Percentiles rank a stretch among this genome's conserved stretches.
Evolutionary conservation across 192 early-diverging fungal species (phyloP).

Genomic region (Linnemannia hyalina): DNA sequence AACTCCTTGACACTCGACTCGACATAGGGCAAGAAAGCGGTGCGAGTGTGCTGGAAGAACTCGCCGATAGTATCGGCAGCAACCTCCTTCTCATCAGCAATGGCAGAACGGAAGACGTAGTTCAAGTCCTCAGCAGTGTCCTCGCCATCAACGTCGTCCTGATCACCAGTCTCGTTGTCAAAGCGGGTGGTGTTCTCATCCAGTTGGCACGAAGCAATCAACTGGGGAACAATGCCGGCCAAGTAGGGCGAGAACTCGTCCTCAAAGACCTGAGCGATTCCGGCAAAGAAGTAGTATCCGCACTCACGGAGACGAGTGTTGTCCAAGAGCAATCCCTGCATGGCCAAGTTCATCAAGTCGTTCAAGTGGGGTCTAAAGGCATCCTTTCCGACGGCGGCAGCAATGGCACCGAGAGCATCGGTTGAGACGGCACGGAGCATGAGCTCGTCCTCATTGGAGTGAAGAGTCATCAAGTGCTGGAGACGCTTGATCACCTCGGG

Average conservation of each 20-base stretch:
- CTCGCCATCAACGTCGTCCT: slow-evolving; percentile 61
- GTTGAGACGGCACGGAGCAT: slow-evolving; percentile 89
- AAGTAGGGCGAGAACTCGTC: slow-evolving; percentile 88
- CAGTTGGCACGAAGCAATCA: slow-evolving; percentile 83
- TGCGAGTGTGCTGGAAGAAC: slow-evolving; percentile 81
- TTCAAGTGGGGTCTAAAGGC: slow-evolving; percentile 84
- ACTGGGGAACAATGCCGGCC: slow-evolving; percentile 80
- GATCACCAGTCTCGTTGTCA: slow-evolving; percentile 44
- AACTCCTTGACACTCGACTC: slow-evolving; percentile 78
- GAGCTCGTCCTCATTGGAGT: slow-evolving; percentile 76
- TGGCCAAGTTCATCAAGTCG: slow-evolving; percentile 79
- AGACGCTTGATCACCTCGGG: slow-evolving; percentile 75
- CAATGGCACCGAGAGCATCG: slow-evolving; percentile 88
- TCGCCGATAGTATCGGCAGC: slow-evolving; percentile 91
- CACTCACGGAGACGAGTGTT: slow-evolving; percentile 85
- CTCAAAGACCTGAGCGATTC: slow-evolving; percentile 83
- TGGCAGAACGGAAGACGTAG: slow-evolving; percentile 77
- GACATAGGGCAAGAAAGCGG: slow-evolving; percentile 88
- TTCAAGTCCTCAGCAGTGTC: slow-evolving; percentile 68
- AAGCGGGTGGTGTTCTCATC: slow-evolving; percentile 70
- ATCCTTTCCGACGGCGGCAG: slow-evolving; percentile 89
- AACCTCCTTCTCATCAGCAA: slow-evolving; percentile 95
- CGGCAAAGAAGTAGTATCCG: slow-evolving; percentile 89
- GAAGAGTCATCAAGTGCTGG: slow-evolving; percentile 77
- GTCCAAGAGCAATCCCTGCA: slow-evolving; percentile 83